Percentiles rank a stretch among this genome's conserved stretches.
Evolutionary conservation across 352 stramenopile species (phyloP).

Genomic region (Globisporangium recalcitrans): DNA sequence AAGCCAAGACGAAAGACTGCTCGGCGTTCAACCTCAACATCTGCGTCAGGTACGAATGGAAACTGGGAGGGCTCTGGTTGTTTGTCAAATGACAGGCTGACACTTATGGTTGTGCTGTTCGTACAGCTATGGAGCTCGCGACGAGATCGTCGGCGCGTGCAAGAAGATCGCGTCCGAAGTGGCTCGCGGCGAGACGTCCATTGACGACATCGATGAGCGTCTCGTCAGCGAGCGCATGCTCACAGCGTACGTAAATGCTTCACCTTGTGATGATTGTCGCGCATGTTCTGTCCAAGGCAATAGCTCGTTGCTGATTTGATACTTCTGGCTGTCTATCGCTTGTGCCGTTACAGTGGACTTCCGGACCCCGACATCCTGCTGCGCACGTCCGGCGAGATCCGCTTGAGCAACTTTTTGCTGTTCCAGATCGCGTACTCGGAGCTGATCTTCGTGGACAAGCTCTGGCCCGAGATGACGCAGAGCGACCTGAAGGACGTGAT

Average conservation of each 20-base stretch:
- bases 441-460: slow-evolving; percentile 93
- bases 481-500: slow-evolving; percentile 78
- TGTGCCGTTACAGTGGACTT: slow-evolving; percentile 48
- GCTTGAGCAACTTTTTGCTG: slow-evolving; percentile 96
- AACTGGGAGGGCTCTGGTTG: neutral
- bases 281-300: neutral
- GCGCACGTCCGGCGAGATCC: slow-evolving; percentile 91
- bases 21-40: slow-evolving; percentile 77
- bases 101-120: neutral
- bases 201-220: slow-evolving; percentile 78
- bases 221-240: slow-evolving; percentile 70
- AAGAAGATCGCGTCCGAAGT: slow-evolving; percentile 87
- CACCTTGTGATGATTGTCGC: neutral
- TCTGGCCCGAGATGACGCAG: slow-evolving; percentile 92
- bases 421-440: slow-evolving; percentile 95
- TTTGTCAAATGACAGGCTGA: neutral
- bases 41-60: slow-evolving; percentile 54
- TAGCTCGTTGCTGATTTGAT: neutral
- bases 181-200: slow-evolving; percentile 40
- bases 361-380: slow-evolving; percentile 94
- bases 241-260: slow-evolving; percentile 53
- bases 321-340: neutral
- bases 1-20: slow-evolving; percentile 86
- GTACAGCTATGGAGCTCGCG: slow-evolving; percentile 91
- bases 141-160: slow-evolving; percentile 93